Conservation (phyloP, 1,284 basidiomycete genomes). For the Ustilago crameri region DNA sequence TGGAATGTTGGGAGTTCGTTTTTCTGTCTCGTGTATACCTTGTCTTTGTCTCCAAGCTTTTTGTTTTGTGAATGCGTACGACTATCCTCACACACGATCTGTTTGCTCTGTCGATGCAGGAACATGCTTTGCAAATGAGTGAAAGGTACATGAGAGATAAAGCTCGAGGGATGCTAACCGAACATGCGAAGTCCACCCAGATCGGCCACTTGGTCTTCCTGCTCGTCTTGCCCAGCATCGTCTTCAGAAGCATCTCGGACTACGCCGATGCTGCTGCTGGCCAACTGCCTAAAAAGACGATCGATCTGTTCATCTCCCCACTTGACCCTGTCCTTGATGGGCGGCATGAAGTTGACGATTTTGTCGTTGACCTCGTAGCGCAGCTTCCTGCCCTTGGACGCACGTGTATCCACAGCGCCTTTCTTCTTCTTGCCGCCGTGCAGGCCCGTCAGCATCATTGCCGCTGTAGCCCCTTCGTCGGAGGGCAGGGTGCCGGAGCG, state of each 20-base stretch:
- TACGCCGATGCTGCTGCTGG: constrained; percentile 19
- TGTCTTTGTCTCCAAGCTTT: not conserved
- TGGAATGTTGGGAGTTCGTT: too few species aligned
- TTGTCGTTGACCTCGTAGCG: constrained; percentile 66
- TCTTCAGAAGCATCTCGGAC: constrained; percentile 10
- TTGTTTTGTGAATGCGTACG: not conserved
- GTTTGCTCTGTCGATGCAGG: not conserved
- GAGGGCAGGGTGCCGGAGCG: constrained; percentile 21
- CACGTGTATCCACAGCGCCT: constrained; percentile 56
- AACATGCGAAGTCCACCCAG: constrained; percentile 41
- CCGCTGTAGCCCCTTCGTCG: constrained; percentile 15
- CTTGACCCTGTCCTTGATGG: constrained; percentile 41
- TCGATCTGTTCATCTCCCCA: constrained; percentile 61
- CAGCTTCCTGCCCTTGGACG: constrained; percentile 63
- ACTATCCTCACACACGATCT: not conserved
- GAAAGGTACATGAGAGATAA: too few species aligned
- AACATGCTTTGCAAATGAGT: not conserved
- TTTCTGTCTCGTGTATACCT: constrained; percentile 5
- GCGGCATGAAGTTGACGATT: constrained; percentile 67
- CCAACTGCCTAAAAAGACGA: constrained; percentile 58
- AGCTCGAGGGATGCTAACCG: constrained; percentile 12
- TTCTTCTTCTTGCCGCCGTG: constrained; percentile 48
- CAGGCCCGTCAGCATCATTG: constrained; percentile 25
- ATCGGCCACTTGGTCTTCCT: constrained; percentile 24
- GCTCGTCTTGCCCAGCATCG: constrained; percentile 1